A percentile compares a stretch with the other conserved stretches of the same genome.
These are phyloP conservation scores for Exophiala sp. DNA, from an alignment of 2,329 filamentous ascomycete species.

Conservation along the genomic window DNA sequence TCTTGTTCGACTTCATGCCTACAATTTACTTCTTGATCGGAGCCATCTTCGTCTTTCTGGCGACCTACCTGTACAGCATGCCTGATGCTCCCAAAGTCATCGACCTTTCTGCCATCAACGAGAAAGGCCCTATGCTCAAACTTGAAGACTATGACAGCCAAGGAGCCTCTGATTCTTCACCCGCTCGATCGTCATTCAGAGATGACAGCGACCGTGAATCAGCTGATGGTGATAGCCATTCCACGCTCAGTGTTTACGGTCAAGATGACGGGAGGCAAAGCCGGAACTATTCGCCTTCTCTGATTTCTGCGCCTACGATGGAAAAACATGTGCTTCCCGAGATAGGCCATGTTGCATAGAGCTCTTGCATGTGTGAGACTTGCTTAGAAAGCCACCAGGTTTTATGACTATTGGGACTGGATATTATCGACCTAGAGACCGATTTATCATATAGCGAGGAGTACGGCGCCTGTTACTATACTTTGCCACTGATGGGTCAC, in stretches of 20 bases:
- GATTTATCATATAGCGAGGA: no score
- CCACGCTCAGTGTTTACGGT: slow-evolving; percentile 8
- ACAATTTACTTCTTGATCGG: slow-evolving; percentile 70
- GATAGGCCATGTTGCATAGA: slow-evolving; percentile 17
- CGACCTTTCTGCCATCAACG: slow-evolving; percentile 8
- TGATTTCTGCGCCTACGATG: slow-evolving; percentile 10
- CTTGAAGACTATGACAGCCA: slow-evolving; percentile 20
- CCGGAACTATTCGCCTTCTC: slow-evolving; percentile 20
- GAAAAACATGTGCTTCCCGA: slow-evolving; percentile 12
- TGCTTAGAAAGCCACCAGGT: no score
- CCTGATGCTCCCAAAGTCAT: slow-evolving; percentile 20
- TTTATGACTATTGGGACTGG: no score
- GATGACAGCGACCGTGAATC: slow-evolving; percentile 28
- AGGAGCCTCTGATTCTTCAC: neutral
- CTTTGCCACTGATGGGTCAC: no score
- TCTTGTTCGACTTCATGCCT: slow-evolving; percentile 70
- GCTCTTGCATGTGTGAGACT: no score
- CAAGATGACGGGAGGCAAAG: slow-evolving; percentile 17
- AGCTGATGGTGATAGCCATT: slow-evolving; percentile 27
- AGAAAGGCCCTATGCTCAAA: slow-evolving; percentile 18
- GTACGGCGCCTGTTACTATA: no score
- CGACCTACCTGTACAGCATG: slow-evolving; percentile 80
- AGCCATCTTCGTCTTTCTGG: slow-evolving; percentile 70
- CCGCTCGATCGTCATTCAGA: slow-evolving; percentile 9
- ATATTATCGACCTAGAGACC: no score